Conservation (phyloP, 2,329 filamentous ascomycete genomes). For the Chrysoporthe cubensis region DNA sequence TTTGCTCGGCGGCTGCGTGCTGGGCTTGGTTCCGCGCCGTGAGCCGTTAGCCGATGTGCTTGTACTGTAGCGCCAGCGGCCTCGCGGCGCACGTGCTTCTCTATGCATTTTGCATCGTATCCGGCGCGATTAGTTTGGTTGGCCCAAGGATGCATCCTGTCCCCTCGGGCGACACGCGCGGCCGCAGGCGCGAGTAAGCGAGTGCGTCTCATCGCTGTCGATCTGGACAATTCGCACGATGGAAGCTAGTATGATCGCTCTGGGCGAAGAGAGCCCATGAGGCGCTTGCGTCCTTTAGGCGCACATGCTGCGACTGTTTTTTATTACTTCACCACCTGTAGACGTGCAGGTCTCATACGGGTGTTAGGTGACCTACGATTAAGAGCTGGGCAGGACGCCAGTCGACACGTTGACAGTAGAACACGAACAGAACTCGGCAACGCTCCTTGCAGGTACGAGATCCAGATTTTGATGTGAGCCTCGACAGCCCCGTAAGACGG, state of each 20-base stretch:
- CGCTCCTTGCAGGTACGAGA: too few species aligned
- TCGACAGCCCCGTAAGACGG: background rate
- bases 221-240: background rate
- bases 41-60: background rate
- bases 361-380: background rate
- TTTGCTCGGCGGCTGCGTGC: background rate
- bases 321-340: background rate
- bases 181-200: background rate
- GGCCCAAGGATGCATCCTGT: background rate
- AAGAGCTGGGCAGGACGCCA: background rate
- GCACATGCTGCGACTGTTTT: background rate
- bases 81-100: background rate
- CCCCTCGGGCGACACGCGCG: background rate
- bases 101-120: background rate
- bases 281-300: background rate
- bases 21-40: background rate
- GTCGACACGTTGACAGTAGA: background rate
- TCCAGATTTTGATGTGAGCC: background rate
- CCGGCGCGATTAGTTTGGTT: background rate
- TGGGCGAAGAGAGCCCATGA: background rate
- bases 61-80: background rate
- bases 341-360: background rate
- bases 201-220: background rate
- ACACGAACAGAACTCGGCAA: background rate
- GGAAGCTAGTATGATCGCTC: background rate